Evolutionary conservation across 495 filamentous ascomycete genomes (phyloP).

Genomic region (Staphylotrichum longicolle): DNA sequence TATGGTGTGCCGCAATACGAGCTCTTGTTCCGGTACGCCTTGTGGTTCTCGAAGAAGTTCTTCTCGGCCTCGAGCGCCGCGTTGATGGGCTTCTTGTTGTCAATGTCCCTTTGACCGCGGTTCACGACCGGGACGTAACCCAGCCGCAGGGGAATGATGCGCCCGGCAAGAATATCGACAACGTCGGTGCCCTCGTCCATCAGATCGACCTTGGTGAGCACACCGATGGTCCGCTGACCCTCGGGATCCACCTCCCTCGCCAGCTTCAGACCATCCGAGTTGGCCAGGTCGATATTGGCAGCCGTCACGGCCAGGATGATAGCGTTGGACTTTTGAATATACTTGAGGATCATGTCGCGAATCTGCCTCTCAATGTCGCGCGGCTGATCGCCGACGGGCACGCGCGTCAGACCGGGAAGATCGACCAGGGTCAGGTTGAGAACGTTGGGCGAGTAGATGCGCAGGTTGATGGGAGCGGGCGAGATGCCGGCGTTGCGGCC

Average conservation of each 20-base stretch:
- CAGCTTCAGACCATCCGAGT: constrained; percentile 96
- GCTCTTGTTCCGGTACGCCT: constrained; percentile 96
- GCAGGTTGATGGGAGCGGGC: constrained; percentile 90
- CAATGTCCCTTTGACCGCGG: constrained; percentile 97
- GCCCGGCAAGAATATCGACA: constrained; percentile 96
- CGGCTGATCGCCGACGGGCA: constrained; percentile 97
- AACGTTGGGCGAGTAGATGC: constrained; percentile 98
- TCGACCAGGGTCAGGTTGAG: constrained; percentile 97
- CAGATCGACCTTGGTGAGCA: constrained; percentile 97
- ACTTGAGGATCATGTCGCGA: constrained; percentile 96
- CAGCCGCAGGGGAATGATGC: constrained; percentile 92
- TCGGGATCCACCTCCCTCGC: constrained; percentile 97
- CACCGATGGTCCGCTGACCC: constrained; percentile 96
- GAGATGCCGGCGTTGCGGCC: constrained; percentile 96
- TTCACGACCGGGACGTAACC: constrained; percentile 99
- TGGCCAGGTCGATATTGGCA: constrained; percentile 96
- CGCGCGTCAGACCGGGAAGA: constrained; percentile 94
- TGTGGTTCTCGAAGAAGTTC: constrained; percentile 97
- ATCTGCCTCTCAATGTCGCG: constrained; percentile 98
- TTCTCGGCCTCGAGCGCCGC: constrained; percentile 92
- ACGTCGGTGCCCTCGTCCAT: constrained; percentile 99
- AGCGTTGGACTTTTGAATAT: constrained; percentile 96
- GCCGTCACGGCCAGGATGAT: constrained; percentile 96
- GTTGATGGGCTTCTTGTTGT: constrained; percentile 92
- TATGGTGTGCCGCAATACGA: constrained; percentile 98